phyloP scores from a whole-genome alignment of 169 alveolate genomes.

The Eimeria brunetti region DNA sequence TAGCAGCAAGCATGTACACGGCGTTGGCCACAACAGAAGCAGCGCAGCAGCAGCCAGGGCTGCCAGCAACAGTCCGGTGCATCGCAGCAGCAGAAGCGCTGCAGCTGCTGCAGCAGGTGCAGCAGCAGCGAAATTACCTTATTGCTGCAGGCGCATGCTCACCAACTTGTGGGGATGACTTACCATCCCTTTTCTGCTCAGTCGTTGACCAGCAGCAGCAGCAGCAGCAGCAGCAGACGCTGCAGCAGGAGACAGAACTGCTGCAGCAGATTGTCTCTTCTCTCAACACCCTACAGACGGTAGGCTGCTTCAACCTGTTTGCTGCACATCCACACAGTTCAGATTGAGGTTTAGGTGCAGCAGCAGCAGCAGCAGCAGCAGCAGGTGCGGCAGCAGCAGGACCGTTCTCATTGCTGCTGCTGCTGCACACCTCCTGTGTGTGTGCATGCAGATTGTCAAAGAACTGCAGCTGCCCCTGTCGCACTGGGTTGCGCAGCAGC shows the following conservation, averaged over 20 bases:
- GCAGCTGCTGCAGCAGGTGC: conserved; percentile 59
- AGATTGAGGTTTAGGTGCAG: not conserved
- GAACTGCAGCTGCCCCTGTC: conserved; percentile 52
- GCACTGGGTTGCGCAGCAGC: conserved; percentile 23
- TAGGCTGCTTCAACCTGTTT: not conserved
- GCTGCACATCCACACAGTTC: not conserved
- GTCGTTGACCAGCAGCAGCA: conserved; percentile 42
- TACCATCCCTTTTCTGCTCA: conserved; percentile 23
- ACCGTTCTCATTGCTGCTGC: not conserved
- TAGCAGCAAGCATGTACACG: conserved; percentile 57
- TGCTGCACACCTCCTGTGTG: not conserved
- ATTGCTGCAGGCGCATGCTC: conserved; percentile 24
- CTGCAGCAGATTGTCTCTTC: conserved; percentile 51
- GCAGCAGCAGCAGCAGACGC: conserved; percentile 48
- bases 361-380: conserved; percentile 16
- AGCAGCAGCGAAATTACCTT: not conserved
- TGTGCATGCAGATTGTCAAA: not conserved
- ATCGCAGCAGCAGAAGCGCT: conserved; percentile 24
- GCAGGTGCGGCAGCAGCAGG: conserved; percentile 14
- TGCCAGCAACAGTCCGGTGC: conserved; percentile 38
- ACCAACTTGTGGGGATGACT: not conserved
- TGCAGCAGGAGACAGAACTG: conserved; percentile 36
- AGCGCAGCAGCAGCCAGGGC: conserved; percentile 37
- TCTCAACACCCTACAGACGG: conserved; percentile 38
- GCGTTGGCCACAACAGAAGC: conserved; percentile 51